Evolutionary conservation across 148 eudicot species (phyloP).

Genomic region (Agrostemma githago): DNA sequence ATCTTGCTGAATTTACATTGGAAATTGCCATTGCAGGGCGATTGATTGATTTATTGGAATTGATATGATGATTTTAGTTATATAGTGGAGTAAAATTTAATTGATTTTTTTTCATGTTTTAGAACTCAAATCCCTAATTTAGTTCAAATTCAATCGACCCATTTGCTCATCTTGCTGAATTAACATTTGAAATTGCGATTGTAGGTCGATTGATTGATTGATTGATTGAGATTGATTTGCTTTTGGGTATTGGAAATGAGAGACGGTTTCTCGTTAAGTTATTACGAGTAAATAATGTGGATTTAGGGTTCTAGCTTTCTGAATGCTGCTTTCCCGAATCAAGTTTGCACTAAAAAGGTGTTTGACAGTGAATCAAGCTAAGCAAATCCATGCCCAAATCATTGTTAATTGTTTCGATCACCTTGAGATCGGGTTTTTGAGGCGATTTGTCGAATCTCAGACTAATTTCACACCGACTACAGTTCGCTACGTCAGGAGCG

Average conservation of each 20-base stretch:
- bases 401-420: conserved; percentile 34
- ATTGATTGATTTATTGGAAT: too few species aligned
- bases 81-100: too few species aligned
- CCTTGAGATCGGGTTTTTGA: conserved; percentile 37
- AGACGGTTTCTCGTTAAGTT: too few species aligned
- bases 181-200: background rate
- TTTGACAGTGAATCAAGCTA: conserved; percentile 45
- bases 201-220: too few species aligned
- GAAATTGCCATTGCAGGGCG: background rate
- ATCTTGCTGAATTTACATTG: background rate
- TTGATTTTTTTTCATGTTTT: too few species aligned
- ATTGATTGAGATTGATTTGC: background rate
- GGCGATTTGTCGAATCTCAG: conserved; percentile 30
- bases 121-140: background rate
- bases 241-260: too few species aligned
- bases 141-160: background rate
- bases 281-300: too few species aligned
- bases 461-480: conserved; percentile 19
- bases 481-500: conserved; percentile 31
- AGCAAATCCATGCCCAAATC: conserved; percentile 63
- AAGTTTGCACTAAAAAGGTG: conserved; percentile 32
- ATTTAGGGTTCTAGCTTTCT: conserved; percentile 2
- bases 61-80: too few species aligned
- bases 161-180: background rate
- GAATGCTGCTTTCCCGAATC: conserved; percentile 45